These are phyloP conservation scores for Rhizomucor pusillus DNA, from an alignment of 371 early-diverging fungal genomes.

Conservation along the genomic window DNA sequence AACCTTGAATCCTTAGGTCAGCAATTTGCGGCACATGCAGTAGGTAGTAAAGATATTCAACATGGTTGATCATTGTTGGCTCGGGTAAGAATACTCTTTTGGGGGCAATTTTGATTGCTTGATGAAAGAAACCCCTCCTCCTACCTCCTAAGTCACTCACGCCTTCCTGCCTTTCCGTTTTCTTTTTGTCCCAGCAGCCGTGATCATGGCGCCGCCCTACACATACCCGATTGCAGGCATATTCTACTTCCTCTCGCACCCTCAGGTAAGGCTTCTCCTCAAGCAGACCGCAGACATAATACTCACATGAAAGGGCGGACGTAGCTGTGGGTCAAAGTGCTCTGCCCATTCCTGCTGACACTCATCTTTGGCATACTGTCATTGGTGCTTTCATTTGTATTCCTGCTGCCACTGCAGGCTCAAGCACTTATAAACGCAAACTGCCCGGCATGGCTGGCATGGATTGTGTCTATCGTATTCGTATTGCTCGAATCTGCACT, in stretches of 20 bases:
- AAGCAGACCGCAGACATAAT: not conserved
- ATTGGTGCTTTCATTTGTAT: constrained; percentile 36
- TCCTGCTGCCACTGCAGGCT: constrained; percentile 45
- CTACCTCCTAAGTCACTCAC: too few relatives aligned
- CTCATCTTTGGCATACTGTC: constrained; percentile 36
- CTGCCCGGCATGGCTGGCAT: constrained; percentile 57
- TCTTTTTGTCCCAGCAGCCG: not conserved
- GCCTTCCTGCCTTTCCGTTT: not conserved
- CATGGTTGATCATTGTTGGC: too few relatives aligned
- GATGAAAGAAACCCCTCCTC: too few relatives aligned
- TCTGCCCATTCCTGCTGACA: constrained; percentile 46
- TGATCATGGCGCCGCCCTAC: constrained; percentile 36
- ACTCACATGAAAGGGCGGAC: not conserved
- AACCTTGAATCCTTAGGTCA: too few relatives aligned
- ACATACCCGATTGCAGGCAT: constrained; percentile 51
- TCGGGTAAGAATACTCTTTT: too few relatives aligned
- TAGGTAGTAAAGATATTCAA: too few relatives aligned
- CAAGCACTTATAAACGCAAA: constrained; percentile 53
- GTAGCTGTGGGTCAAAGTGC: constrained; percentile 39
- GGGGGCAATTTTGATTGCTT: too few relatives aligned
- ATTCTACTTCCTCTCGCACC: constrained; percentile 48
- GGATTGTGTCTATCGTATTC: constrained; percentile 54
- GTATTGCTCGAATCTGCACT: constrained; percentile 54
- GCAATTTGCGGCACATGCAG: too few relatives aligned
- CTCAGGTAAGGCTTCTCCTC: constrained; percentile 31